These are phyloP conservation scores for Apophysomyces variabilis DNA, from an alignment of 371 early-diverging fungal species.

Conservation along the genomic window DNA sequence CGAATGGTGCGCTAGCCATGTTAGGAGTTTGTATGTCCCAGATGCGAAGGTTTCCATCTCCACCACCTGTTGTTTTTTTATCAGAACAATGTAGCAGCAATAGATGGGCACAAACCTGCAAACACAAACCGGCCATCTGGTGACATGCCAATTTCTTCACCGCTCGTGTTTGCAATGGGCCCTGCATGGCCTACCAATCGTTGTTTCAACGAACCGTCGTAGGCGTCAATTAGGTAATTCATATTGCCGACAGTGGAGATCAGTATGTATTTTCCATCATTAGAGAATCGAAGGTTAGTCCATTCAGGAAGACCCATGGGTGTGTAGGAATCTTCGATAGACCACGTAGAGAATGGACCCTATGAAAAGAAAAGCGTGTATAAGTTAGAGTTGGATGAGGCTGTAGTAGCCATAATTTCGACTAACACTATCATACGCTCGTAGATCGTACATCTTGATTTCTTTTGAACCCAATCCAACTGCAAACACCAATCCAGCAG, in stretches of 20 bases:
- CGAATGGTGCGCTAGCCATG: slow-evolving; percentile 19
- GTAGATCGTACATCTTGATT: slow-evolving; percentile 71
- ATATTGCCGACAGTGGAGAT: slow-evolving; percentile 71
- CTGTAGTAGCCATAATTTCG: not conserved
- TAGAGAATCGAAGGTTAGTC: slow-evolving; percentile 72
- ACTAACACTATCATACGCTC: slow-evolving; percentile 53
- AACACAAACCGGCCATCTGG: slow-evolving; percentile 80
- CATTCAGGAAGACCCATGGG: slow-evolving; percentile 45
- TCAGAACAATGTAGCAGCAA: slow-evolving; percentile 2
- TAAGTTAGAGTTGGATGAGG: slow-evolving; percentile 17
- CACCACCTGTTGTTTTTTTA: slow-evolving; percentile 50
- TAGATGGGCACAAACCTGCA: slow-evolving; percentile 52
- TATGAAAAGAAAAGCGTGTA: slow-evolving; percentile 7
- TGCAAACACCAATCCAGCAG: slow-evolving; percentile 80
- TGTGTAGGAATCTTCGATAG: slow-evolving; percentile 29
- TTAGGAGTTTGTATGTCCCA: slow-evolving; percentile 69
- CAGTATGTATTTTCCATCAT: slow-evolving; percentile 77
- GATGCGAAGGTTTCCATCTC: slow-evolving; percentile 63
- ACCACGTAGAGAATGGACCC: slow-evolving; percentile 51
- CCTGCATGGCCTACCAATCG: slow-evolving; percentile 57
- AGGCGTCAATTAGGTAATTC: slow-evolving; percentile 77
- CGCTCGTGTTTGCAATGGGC: slow-evolving; percentile 29
- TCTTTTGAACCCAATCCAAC: slow-evolving; percentile 57
- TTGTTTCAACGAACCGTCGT: slow-evolving; percentile 51
- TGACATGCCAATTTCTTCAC: slow-evolving; percentile 67